phyloP scores from a whole-genome alignment of 2,329 filamentous ascomycete species.

The Blastomyces gilchristii region DNA sequence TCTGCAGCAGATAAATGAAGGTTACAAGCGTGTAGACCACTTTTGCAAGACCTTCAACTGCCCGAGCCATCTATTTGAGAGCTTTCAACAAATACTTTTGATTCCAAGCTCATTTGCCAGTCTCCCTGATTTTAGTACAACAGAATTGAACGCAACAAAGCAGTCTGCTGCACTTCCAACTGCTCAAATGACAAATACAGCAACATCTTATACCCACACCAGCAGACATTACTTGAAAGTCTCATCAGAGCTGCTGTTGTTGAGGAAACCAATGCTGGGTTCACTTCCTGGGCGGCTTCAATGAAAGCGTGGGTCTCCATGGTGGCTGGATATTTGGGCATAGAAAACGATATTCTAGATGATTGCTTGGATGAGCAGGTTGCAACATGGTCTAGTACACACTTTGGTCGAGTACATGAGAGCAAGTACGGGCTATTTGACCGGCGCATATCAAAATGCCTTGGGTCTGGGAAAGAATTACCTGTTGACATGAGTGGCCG shows the following conservation, averaged over 20 bases:
- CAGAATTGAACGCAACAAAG: conserved; percentile 5
- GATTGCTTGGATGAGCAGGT: conserved; percentile 8
- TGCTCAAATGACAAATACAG: conserved; percentile 10
- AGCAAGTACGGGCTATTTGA: conserved; percentile 5
- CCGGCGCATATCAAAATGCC: conserved; percentile 7
- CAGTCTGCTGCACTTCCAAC: neutral
- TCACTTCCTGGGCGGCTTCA: conserved; percentile 6
- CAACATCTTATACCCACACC: conserved; percentile 12
- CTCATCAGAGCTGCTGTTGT: conserved; percentile 7
- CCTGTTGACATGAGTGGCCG: conserved; percentile 8
- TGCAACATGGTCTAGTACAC: no score
- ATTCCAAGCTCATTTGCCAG: conserved; percentile 12
- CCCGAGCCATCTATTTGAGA: conserved; percentile 5
- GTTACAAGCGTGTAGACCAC: conserved; percentile 8
- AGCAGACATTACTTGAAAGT: conserved; percentile 9
- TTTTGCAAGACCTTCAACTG: conserved; percentile 12
- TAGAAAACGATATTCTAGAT: conserved; percentile 8
- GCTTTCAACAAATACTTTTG: conserved; percentile 8
- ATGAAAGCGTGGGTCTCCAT: conserved; percentile 5
- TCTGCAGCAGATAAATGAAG: conserved; percentile 5
- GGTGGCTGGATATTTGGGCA: conserved; percentile 7
- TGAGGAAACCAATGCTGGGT: conserved; percentile 5
- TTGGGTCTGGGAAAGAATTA: conserved; percentile 9
- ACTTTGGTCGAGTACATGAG: conserved; percentile 1
- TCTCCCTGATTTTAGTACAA: conserved; percentile 8